Evolutionary conservation across 2,329 filamentous ascomycete genomes (phyloP).

Genomic region (Exserohilum turcica): DNA sequence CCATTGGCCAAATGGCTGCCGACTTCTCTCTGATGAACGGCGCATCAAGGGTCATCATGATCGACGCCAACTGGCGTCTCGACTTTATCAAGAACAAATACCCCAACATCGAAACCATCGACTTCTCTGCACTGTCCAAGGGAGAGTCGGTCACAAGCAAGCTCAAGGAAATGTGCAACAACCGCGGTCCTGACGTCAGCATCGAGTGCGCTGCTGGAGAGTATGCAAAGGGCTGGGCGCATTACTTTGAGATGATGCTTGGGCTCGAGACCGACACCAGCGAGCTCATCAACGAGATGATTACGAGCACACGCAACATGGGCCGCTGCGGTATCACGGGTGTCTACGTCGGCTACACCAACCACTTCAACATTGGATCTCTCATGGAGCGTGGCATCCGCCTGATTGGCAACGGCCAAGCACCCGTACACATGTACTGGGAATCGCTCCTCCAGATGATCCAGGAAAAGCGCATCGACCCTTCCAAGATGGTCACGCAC

Average conservation of each 20-base stretch:
- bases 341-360: conserved; percentile 69
- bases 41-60: conserved; percentile 75
- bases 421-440: conserved; percentile 85
- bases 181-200: conserved; percentile 72
- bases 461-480: conserved; percentile 70
- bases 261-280: conserved; percentile 85
- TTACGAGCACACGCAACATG: conserved; percentile 72
- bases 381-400: conserved; percentile 87
- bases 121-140: conserved; percentile 68
- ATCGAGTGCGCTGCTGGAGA: conserved; percentile 72
- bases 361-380: conserved; percentile 82
- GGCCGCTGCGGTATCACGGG: conserved; percentile 80
- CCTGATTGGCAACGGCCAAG: conserved; percentile 71
- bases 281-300: conserved; percentile 81
- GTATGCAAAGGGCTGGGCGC: conserved; percentile 66
- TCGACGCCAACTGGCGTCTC: conserved; percentile 75
- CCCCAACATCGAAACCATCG: conserved; percentile 68
- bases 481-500: conserved; percentile 80
- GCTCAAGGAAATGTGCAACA: conserved; percentile 74
- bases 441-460: conserved; percentile 73
- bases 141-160: conserved; percentile 70
- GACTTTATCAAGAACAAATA: conserved; percentile 69
- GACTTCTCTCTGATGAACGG: conserved; percentile 72
- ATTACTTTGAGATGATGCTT: conserved; percentile 63
- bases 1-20: conserved; percentile 80